These are phyloP conservation scores for Nakazawaea pomicola DNA, from an alignment of 805 yeast genomes.

Conservation along the genomic window DNA sequence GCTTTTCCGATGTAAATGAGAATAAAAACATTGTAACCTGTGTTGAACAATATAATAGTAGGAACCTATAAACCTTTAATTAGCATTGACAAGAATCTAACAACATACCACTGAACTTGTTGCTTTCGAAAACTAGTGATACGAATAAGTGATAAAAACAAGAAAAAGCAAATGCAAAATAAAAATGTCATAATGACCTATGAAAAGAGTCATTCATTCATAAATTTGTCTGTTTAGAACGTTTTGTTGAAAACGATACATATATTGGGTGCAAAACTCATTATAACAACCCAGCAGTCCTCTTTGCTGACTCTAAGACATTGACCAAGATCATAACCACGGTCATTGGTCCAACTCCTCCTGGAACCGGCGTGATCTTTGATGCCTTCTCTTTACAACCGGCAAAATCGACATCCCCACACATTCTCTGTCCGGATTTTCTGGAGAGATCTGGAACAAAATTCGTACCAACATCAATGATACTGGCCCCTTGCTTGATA, in stretches of 20 bases:
- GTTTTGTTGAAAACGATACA: slow-evolving; percentile 4
- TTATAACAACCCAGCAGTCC: slow-evolving; percentile 20
- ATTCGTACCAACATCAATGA: slow-evolving; percentile 82
- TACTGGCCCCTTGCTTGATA: slow-evolving; percentile 62
- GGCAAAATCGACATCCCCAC: slow-evolving; percentile 73
- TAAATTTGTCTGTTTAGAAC: too few relatives aligned
- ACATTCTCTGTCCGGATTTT: slow-evolving; percentile 66
- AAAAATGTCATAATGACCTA: background rate
- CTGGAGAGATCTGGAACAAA: slow-evolving; percentile 60
- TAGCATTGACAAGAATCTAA: too few relatives aligned
- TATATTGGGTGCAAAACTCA: background rate
- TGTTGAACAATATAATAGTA: too few relatives aligned
- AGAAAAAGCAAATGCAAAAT: background rate
- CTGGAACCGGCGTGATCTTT: slow-evolving; percentile 82
- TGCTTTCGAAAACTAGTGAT: too few relatives aligned
- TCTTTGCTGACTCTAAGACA: slow-evolving; percentile 64
- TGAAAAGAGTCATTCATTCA: background rate
- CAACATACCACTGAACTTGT: background rate
- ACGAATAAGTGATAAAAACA: background rate
- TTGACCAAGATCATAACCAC: slow-evolving; percentile 77
- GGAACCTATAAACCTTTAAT: too few relatives aligned
- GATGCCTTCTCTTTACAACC: slow-evolving; percentile 51
- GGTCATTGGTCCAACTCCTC: slow-evolving; percentile 92
- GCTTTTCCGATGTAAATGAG: too few relatives aligned
- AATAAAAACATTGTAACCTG: too few relatives aligned